phyloP scores from a whole-genome alignment of 805 yeast species.

The Brettanomyces nanus region DNA sequence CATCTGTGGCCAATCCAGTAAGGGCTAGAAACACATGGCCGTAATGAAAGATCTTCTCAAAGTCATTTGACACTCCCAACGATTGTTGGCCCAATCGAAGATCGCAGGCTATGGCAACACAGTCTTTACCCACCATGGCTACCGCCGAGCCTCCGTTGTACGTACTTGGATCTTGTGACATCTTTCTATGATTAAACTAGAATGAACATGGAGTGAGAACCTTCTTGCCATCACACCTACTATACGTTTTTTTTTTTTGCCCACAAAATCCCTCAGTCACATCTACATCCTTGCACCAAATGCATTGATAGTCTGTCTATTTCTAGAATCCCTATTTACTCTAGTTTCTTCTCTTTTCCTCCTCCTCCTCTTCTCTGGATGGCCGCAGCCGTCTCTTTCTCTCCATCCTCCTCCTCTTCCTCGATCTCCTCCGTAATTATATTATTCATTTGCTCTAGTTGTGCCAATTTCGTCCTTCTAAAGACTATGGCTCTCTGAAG shows the following conservation, averaged over 20 bases:
- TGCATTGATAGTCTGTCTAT: too few species aligned
- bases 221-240: too few species aligned
- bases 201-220: too few species aligned
- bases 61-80: conserved; percentile 83
- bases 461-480: conserved; percentile 26
- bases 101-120: conserved; percentile 97
- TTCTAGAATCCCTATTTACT: background rate
- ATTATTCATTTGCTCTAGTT: conserved; percentile 5
- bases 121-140: conserved; percentile 97
- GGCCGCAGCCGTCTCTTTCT: background rate
- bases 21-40: conserved; percentile 85
- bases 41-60: conserved; percentile 83
- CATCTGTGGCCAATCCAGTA: conserved; percentile 94
- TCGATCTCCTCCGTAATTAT: conserved; percentile 5
- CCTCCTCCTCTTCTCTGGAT: background rate
- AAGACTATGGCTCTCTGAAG: conserved; percentile 40
- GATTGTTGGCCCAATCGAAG: conserved; percentile 91
- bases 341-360: background rate
- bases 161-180: conserved; percentile 4
- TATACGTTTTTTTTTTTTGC: too few species aligned
- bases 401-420: conserved; percentile 2
- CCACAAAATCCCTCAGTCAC: too few species aligned
- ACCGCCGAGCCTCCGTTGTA: conserved; percentile 77
- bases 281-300: too few species aligned
- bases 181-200: background rate